phyloP scores from a whole-genome alignment of 441 rosid species.

The Adansonia gregorii region DNA sequence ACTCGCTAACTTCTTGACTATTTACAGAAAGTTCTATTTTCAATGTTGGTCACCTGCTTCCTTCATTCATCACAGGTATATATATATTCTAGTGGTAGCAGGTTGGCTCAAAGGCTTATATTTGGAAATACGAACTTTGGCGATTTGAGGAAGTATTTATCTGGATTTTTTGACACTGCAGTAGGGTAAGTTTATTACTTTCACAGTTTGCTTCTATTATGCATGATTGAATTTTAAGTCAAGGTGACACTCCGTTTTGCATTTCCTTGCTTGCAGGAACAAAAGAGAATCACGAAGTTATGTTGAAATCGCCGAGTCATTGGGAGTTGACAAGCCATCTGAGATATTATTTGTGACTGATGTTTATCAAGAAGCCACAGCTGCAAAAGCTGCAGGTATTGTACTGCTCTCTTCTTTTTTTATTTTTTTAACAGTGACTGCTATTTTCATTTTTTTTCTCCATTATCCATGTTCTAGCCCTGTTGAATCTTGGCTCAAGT shows the following conservation, averaged over 20 bases:
- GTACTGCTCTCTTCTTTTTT: neutral
- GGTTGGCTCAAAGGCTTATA: slow-evolving; percentile 88
- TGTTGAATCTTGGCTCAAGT: neutral
- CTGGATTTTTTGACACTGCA: slow-evolving; percentile 79
- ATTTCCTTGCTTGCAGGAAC: slow-evolving; percentile 54
- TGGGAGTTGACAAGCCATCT: slow-evolving; percentile 82
- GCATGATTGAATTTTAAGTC: neutral
- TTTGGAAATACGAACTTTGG: slow-evolving; percentile 82
- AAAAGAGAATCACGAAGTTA: slow-evolving; percentile 80
- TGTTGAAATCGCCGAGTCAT: slow-evolving; percentile 64
- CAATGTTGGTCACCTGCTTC: slow-evolving; percentile 8
- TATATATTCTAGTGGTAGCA: slow-evolving; percentile 95
- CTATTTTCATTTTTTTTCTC: neutral
- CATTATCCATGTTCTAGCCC: neutral
- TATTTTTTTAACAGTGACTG: neutral
- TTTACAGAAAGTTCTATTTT: neutral
- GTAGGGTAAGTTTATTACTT: slow-evolving; percentile 59
- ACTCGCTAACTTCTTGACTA: neutral
- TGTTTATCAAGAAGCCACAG: slow-evolving; percentile 85
- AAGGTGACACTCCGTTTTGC: neutral
- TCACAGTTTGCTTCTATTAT: neutral
- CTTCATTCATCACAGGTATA: slow-evolving; percentile 55
- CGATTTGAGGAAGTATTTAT: slow-evolving; percentile 76
- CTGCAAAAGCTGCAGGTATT: slow-evolving; percentile 85
- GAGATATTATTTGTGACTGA: slow-evolving; percentile 80